These are phyloP conservation scores for Paralagenidium karlingii DNA, from an alignment of 352 stramenopile genomes.

Conservation along the genomic window DNA sequence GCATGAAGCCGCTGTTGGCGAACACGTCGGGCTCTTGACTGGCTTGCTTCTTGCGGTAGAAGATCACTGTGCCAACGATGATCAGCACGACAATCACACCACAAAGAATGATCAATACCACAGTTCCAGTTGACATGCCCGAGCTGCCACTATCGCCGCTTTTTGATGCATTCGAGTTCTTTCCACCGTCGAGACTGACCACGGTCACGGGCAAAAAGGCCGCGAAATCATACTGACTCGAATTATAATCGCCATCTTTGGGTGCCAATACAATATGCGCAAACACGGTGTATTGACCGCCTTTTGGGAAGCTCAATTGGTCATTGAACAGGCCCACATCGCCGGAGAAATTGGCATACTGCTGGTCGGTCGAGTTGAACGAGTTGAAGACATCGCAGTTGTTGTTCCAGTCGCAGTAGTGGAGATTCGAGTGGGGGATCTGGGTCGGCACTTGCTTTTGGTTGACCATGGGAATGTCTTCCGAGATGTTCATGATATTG, in stretches of 20 bases:
- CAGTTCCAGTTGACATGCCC: slow-evolving; percentile 23
- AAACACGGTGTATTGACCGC: slow-evolving; percentile 57
- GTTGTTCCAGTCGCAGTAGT: slow-evolving; percentile 47
- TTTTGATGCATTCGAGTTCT: too few species aligned
- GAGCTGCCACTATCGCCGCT: neutral
- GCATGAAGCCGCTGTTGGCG: slow-evolving; percentile 36
- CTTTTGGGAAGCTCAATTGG: slow-evolving; percentile 26
- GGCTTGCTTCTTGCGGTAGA: slow-evolving; percentile 19
- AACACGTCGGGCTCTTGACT: slow-evolving; percentile 35
- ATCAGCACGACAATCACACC: slow-evolving; percentile 21
- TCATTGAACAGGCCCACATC: slow-evolving; percentile 43
- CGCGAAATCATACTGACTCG: too few species aligned
- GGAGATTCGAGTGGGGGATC: slow-evolving; percentile 62
- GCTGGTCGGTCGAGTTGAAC: slow-evolving; percentile 35
- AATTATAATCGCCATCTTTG: too few species aligned
- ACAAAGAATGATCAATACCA: slow-evolving; percentile 31
- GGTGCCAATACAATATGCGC: slow-evolving; percentile 60
- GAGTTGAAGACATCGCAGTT: slow-evolving; percentile 67
- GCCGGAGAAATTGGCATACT: slow-evolving; percentile 67
- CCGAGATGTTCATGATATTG: slow-evolving; percentile 55
- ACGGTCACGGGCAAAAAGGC: too few species aligned
- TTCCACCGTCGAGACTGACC: too few species aligned
- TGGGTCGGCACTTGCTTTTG: slow-evolving; percentile 44
- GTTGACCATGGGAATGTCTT: too few species aligned
- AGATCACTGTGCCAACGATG: slow-evolving; percentile 46